These are phyloP conservation scores for Stephanodiscus minutulus DNA, from an alignment of 108 stramenopile genomes.

Conservation along the genomic window DNA sequence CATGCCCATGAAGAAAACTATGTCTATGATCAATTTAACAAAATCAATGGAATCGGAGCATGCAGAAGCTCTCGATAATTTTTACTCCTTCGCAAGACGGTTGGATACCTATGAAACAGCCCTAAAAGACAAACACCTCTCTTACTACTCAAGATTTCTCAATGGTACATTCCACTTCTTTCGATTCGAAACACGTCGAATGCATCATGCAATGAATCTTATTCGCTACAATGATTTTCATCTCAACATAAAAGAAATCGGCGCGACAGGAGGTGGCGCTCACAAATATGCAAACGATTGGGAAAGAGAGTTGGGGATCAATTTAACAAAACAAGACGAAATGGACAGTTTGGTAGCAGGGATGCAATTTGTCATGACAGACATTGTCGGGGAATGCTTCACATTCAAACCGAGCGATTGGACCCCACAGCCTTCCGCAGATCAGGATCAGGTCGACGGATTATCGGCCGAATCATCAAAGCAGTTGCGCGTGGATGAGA, in stretches of 20 bases:
- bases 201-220: conserved; percentile 91
- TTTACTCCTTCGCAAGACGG: conserved; percentile 81
- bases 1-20: conserved; percentile 54
- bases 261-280: conserved; percentile 72
- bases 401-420: conserved; percentile 85
- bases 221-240: conserved; percentile 84
- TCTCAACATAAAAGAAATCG: conserved; percentile 74
- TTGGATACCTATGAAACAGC: conserved; percentile 72
- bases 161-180: conserved; percentile 96
- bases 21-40: conserved; percentile 72
- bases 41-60: conserved; percentile 59
- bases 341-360: conserved; percentile 95
- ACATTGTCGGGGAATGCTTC: conserved; percentile 94
- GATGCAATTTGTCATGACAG: conserved; percentile 93
- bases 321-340: conserved; percentile 93
- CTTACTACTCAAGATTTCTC: conserved; percentile 86
- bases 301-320: conserved; percentile 83
- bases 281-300: conserved; percentile 94
- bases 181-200: conserved; percentile 93
- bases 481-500: background rate
- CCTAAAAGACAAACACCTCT: conserved; percentile 86
- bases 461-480: background rate
- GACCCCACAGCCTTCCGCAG: conserved; percentile 7
- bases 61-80: conserved; percentile 74
- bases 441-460: background rate